Evolutionary conservation across 257 asterid genomes (phyloP), one percentile per base, ranked within the genome.

Genomic region (Capsicum rhomboideum): DNA sequence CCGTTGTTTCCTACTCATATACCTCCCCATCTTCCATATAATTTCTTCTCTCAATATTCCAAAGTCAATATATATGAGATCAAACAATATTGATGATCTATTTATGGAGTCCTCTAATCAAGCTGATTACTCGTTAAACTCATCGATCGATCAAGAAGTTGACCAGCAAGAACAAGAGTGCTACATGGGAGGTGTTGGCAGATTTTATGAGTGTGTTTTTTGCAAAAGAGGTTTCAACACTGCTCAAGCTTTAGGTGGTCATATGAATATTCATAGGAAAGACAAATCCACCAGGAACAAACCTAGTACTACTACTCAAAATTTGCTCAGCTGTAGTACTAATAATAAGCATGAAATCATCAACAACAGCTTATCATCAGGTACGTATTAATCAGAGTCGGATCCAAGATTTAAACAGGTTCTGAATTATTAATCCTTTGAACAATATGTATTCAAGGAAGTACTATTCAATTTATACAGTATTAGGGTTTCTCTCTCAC

Each of bases 211-310:
- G 89, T 93, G 98, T 80, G 96, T 92, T 6, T 93, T 89, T 79
- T 94, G 97, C 92, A 90, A 91, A 87, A 82, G 95, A 86, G 98
- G 98, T 1, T 94, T 94, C 95, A 90, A 89, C 61, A 92, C 95
- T 0, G 98, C 98, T 2, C 98, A 94, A 82, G 98, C 98, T 46
- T 88, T 94, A 86, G 98, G 97, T 0, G 98, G 97, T 3, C 98
- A 94, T 88, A 94, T 94, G 98, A 94, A 94, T 67, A 94, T 94
- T 82, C 98, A 94, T 77, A 83, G 98, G 21, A 94, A 92, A 49
- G 91, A 94, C 53, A 90, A 90, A 53, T 6, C 52, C 28, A 68
- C 90, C 4, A 85, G 84, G 63, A 90, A 83, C 59, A 92, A 88
- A 61, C 88, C 91, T n/a, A 66, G 64, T 68, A 34, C 26, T 28